Evolutionary conservation across 305 asterid genomes (phyloP).

Genomic region (Fraxinus nigra): DNA sequence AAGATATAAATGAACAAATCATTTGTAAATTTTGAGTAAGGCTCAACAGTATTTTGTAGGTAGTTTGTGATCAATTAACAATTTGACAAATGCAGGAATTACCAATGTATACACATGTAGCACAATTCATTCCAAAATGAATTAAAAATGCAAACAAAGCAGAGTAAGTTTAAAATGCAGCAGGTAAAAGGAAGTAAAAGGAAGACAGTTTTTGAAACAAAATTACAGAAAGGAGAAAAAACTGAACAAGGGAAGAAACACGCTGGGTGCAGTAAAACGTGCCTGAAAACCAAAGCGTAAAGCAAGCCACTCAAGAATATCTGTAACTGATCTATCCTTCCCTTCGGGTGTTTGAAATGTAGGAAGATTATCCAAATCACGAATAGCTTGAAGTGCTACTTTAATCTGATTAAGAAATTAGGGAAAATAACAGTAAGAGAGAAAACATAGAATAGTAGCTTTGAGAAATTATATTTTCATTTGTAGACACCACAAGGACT

Average conservation of each 20-base stretch:
- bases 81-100: not conserved
- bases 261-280: slow-evolving; percentile 8
- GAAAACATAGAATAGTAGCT: not conserved
- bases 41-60: not conserved
- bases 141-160: not conserved
- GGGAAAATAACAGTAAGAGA: slow-evolving; percentile 17
- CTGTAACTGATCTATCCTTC: slow-evolving; percentile 53
- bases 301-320: slow-evolving; percentile 96
- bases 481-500: slow-evolving; percentile 4
- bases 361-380: slow-evolving; percentile 68
- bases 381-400: slow-evolving; percentile 76
- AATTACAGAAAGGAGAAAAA: not conserved
- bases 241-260: not conserved
- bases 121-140: not conserved
- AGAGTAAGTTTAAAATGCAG: slow-evolving; percentile 5
- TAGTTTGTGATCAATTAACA: not conserved
- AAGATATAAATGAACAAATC: not conserved
- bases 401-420: slow-evolving; percentile 58
- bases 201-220: not conserved
- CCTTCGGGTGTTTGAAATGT: slow-evolving; percentile 54
- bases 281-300: slow-evolving; percentile 97
- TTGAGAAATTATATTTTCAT: slow-evolving; percentile 18
- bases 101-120: not conserved
- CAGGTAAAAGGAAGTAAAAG: not conserved
- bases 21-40: not conserved